phyloP scores from a whole-genome alignment of 192 early-diverging fungal genomes.

The Umbelopsis sp. region DNA sequence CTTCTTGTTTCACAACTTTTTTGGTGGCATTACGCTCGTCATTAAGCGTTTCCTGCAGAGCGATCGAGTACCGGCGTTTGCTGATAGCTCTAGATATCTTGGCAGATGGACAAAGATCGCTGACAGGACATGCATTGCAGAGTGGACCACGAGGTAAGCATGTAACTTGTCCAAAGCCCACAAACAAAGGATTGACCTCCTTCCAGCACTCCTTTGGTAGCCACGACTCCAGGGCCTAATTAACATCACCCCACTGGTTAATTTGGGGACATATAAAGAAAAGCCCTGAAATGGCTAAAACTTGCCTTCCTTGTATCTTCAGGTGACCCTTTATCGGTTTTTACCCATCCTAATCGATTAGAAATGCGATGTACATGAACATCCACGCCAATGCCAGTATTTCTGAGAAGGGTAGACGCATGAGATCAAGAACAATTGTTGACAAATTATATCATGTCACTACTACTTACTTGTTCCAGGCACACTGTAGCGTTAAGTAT shows the following conservation, averaged over 20 bases:
- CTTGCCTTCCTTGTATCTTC: constrained; percentile 75
- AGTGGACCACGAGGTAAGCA: constrained; percentile 75
- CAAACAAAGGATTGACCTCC: constrained; percentile 85
- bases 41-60: neutral
- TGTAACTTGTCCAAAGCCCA: constrained; percentile 88
- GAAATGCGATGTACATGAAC: constrained; percentile 92
- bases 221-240: constrained; percentile 72
- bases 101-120: constrained; percentile 61
- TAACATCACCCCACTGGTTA: neutral
- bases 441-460: no score
- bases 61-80: neutral
- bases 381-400: constrained; percentile 92
- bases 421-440: neutral
- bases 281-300: neutral
- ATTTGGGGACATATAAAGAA: neutral
- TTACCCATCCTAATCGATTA: constrained; percentile 88
- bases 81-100: neutral
- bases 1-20: neutral
- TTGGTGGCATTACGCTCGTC: neutral
- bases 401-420: constrained; percentile 32
- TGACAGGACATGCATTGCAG: constrained; percentile 83
- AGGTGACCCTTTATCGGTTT: constrained; percentile 70
- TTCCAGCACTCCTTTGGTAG: constrained; percentile 83
- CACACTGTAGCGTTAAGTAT: constrained; percentile 79
- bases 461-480: constrained; percentile 73